Percentiles rank a stretch among this genome's conserved stretches.
These are phyloP conservation scores for Skeletonema menzelii DNA, from an alignment of 108 stramenopile genomes.

Conservation along the genomic window DNA sequence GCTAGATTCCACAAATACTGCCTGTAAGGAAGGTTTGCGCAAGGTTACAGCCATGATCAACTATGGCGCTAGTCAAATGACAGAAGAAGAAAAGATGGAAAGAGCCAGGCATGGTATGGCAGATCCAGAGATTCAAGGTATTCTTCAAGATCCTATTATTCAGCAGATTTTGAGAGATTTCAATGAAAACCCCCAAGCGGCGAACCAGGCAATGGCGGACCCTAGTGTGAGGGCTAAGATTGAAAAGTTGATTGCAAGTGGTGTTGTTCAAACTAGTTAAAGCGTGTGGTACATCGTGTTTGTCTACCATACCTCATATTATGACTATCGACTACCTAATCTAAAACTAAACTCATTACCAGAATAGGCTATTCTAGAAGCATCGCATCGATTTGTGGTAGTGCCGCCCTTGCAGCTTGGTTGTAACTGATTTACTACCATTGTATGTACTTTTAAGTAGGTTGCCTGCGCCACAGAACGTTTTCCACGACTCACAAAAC, in stretches of 20 bases:
- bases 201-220: slow-evolving; percentile 91
- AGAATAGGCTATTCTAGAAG: too few species aligned
- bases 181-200: slow-evolving; percentile 90
- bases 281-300: too few species aligned
- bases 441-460: too few species aligned
- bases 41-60: slow-evolving; percentile 83
- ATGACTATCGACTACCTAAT: too few species aligned
- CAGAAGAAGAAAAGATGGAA: slow-evolving; percentile 90
- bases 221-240: slow-evolving; percentile 91
- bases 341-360: too few species aligned
- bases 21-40: slow-evolving; percentile 92
- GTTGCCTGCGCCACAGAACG: too few species aligned
- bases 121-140: slow-evolving; percentile 98
- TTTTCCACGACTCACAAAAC: too few species aligned
- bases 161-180: slow-evolving; percentile 95
- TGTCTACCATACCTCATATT: too few species aligned
- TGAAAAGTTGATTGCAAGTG: slow-evolving; percentile 97
- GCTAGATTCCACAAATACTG: slow-evolving; percentile 84
- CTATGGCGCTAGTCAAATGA: slow-evolving; percentile 76
- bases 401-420: too few species aligned
- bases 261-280: slow-evolving; percentile 86
- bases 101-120: slow-evolving; percentile 97
- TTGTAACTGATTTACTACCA: too few species aligned
- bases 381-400: too few species aligned
- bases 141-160: slow-evolving; percentile 96